A percentile compares a stretch with the other conserved stretches of the same genome.
These are phyloP conservation scores for Aspergillus terreus DNA, from an alignment of 2,329 filamentous ascomycete genomes.

Conservation along the genomic window DNA sequence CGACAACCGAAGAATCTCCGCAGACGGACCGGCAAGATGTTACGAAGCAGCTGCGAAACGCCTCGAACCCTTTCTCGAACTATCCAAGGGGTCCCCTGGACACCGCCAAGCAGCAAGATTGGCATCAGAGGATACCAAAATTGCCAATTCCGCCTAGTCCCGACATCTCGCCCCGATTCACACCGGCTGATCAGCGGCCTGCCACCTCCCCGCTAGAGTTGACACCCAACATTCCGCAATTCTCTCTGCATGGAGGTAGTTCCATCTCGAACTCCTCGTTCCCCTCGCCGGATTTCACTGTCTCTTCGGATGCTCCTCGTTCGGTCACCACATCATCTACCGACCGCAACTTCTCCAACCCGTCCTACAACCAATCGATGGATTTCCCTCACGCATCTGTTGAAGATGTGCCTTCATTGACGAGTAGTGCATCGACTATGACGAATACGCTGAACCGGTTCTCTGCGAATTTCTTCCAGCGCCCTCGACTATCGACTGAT, in stretches of 20 bases:
- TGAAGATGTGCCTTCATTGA: constrained; percentile 49
- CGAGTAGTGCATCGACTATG: constrained; percentile 47
- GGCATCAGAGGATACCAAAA: constrained; percentile 17
- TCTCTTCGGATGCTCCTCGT: constrained; percentile 40
- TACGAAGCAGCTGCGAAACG: constrained; percentile 13
- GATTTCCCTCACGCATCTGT: constrained; percentile 41
- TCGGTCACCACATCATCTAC: constrained; percentile 39
- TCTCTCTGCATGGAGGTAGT: constrained; percentile 36
- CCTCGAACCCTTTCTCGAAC: constrained; percentile 18
- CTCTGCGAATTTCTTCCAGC: constrained; percentile 41
- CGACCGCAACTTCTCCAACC: constrained; percentile 37
- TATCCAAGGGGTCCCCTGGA: constrained; percentile 27
- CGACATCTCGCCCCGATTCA: constrained; percentile 34
- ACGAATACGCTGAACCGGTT: constrained; percentile 42
- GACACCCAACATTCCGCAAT: constrained; percentile 34
- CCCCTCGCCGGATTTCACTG: constrained; percentile 43
- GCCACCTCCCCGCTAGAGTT: constrained; percentile 42
- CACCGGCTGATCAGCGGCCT: constrained; percentile 38
- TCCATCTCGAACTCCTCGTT: constrained; percentile 40
- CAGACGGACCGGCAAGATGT: constrained; percentile 3
- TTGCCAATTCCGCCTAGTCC: constrained; percentile 27
- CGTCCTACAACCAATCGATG: constrained; percentile 33
- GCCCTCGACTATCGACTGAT: constrained; percentile 41
- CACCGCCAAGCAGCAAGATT: constrained; percentile 28
- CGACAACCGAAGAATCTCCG: constrained; percentile 2